Evolutionary conservation across 257 asterid species (phyloP), one percentile per base, ranked within the genome.

Genomic region (Datura wrightii): DNA sequence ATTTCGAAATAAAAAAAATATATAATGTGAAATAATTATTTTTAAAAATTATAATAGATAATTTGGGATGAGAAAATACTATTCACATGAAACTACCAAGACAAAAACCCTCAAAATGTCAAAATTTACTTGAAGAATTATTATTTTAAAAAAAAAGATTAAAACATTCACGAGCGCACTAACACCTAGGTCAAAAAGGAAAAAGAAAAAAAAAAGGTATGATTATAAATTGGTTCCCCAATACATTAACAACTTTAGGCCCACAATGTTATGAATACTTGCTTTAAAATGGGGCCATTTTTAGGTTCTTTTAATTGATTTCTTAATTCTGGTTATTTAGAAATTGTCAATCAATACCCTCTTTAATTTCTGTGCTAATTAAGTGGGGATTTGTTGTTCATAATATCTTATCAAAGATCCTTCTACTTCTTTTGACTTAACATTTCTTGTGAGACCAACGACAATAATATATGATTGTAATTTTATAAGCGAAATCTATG

Each of bases 131-230:
- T 48, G 60, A 74, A 48, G 8, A n/a, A 44, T 8, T 19, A 1
- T 59, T 5, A 16, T 56, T 6, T 0, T 15, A 2, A 10, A 24
- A 13, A 74, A 19, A 24, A 67, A 3, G 7, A 34, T 34, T 5
- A 65, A 5, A 50, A 31, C 6, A 74, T 46, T 76, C 82, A 76
- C 82, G 19, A 50, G 82, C 39, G 81, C 82, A 76, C 82, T 76
- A 76, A 76, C 82, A 76, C 46, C 44, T 24, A 76, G 62, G 82
- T 76, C 82, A 76, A 76, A 69, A 76, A 76, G 62, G 44, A 50
- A 31, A 48, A 48, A 9, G 24, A 13, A 31, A 48, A 7, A 42
- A 39, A 5, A 0, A 6, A 50, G 39, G 6, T 31, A 76, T 48
- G 24, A 76, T 19, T 74, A 74, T 74, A 19, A 74, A 46, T 72